These are phyloP conservation scores for Aspergillus novoparasiticus DNA, from an alignment of 2,329 filamentous ascomycete species.

Conservation along the genomic window DNA sequence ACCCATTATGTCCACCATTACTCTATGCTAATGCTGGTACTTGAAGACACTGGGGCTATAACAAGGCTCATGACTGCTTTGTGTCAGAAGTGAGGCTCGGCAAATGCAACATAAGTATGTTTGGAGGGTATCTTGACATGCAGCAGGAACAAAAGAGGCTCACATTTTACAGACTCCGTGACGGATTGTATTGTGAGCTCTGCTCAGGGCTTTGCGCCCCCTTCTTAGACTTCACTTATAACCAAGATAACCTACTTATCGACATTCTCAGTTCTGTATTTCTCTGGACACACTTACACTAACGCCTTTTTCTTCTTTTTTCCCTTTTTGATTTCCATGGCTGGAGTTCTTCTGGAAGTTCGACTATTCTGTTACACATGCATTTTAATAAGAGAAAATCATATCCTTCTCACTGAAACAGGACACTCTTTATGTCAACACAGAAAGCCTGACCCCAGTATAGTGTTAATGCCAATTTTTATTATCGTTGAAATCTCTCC, in stretches of 20 bases:
- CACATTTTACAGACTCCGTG: neutral
- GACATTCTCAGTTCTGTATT: no score
- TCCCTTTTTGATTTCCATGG: no score
- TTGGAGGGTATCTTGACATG: neutral
- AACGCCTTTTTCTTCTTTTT: no score
- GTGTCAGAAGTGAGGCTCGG: neutral
- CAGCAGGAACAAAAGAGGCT: neutral
- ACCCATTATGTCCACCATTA: no score
- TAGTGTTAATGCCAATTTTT: no score
- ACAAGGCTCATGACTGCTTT: neutral
- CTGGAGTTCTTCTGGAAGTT: no score
- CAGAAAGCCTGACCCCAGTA: rapidly evolving
- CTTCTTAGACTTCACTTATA: neutral
- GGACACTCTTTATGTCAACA: no score
- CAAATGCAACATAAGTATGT: neutral
- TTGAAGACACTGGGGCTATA: neutral
- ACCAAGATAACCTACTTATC: neutral
- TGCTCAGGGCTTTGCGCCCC: neutral
- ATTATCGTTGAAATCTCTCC: no score
- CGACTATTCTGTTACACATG: no score
- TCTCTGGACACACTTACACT: no score
- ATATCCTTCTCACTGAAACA: no score
- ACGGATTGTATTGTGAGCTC: neutral
- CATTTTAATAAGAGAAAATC: no score
- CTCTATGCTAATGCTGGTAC: neutral